phyloP scores from a whole-genome alignment of 148 eudicot genomes.

The Silene conica region DNA sequence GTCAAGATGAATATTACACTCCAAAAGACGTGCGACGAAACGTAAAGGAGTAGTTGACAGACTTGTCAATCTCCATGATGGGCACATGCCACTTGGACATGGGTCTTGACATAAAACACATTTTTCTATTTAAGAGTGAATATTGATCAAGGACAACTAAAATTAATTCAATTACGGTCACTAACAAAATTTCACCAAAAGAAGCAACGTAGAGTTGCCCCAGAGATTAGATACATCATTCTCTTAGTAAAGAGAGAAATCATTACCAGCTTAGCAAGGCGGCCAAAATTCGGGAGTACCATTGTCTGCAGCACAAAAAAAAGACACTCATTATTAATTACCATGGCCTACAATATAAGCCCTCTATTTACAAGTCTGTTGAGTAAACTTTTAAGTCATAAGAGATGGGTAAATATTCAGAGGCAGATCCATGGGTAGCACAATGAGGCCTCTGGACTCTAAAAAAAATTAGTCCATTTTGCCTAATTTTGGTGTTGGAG shows the following conservation, averaged over 20 bases:
- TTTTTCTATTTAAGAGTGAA: too few relatives aligned
- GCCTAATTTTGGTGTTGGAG: neutral
- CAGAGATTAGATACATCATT: neutral
- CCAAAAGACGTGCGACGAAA: too few relatives aligned
- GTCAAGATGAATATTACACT: too few relatives aligned
- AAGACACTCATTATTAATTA: neutral
- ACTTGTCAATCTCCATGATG: too few relatives aligned
- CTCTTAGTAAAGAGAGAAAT: constrained; percentile 9
- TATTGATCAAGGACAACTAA: neutral
- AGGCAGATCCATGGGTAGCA: neutral
- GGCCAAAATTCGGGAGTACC: constrained; percentile 89
- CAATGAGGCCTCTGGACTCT: too few relatives aligned
- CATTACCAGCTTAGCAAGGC: constrained; percentile 93
- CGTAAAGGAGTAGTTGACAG: too few relatives aligned
- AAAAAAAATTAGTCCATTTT: too few relatives aligned
- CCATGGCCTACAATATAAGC: neutral
- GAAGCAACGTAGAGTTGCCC: neutral
- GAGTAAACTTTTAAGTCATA: neutral
- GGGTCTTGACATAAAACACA: too few relatives aligned
- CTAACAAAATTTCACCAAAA: neutral
- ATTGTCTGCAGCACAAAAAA: constrained; percentile 59
- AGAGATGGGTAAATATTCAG: neutral
- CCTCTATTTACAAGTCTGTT: neutral
- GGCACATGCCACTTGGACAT: too few relatives aligned
- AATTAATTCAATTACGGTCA: neutral